Base-by-base conservation (phyloP, 768 basidiomycete genomes). In the Scleroderma citrinum region DNA sequence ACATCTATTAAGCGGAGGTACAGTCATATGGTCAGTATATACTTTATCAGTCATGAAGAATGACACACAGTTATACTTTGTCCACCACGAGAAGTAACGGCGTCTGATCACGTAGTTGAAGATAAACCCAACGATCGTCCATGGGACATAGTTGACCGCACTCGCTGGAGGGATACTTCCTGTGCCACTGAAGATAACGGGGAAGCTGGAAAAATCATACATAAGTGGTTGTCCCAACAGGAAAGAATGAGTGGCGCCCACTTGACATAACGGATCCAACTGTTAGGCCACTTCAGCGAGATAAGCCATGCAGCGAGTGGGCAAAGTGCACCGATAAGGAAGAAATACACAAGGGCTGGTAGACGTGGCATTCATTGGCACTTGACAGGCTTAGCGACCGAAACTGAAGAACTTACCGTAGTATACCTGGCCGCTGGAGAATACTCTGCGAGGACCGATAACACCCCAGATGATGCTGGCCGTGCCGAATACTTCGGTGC, bases 381-480 rank as follows among this genome's bases (percentile, higher is more conserved):
- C 24, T 26, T 7, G 2, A 29, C 4, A n/a, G 16, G n/a, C 23
- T 5, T 13, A 16, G n/a, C 5, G 13, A 41, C 1, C 6, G 23
- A 26, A 29, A 42, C 21, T 23, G 23, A 21, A 8, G 10, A 26
- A 42, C 40, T 2, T 26, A 49, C 72, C 71, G 49, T 76, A 75
- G 65, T 84, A 85, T 16, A 81, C 69, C 60, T 80, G 77, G 14
- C 85, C 86, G 14, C 68, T 44, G 3, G 80, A 85, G 72, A 87
- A 91, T 60, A 81, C 75, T 17, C 80, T 73, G 26, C 68, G 70
- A 7, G 89, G 90, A 2, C 89, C 87, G 50, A 92, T 86, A 52
- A 87, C 85, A 52, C 90, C 86, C 83, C 82, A 89, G 54, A 91
- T 77, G 52, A 92, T 77, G 51, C 80, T 81, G 19, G 88, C 88